Evolutionary conservation across 345 rosid species (phyloP), one percentile per base, ranked within the genome.

Genomic region (Salix brachista): DNA sequence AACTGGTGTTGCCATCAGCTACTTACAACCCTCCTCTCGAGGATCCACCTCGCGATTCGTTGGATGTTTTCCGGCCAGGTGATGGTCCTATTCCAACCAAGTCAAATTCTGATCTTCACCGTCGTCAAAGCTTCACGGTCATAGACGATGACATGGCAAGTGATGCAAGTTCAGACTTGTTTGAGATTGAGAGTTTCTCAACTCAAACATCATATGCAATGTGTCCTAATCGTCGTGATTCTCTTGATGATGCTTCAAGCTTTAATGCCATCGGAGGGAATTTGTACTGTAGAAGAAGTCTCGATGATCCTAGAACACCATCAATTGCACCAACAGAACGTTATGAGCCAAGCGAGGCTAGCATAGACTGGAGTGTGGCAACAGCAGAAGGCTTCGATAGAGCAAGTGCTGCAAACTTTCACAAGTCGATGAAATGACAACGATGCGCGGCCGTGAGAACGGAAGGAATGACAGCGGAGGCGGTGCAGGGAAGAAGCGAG

Each of bases 181-280:
- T 96, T 32, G 99, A 96, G 89, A 93, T 96, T 1, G 99, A 96
- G 85, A 96, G 99, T 85, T 89, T 96, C 82, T 88, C 99, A 21
- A 89, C 97, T 42, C 94, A 92, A 64, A 80, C 86, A 7, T 66
- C 82, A 0, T 60, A 81, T 44, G 84, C 86, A 5, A 67, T 82
- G 65, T 79, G 26, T 42, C 39, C 14, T 39, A 68, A 73, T 8
- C 79, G 82, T 23, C 74, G 90, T 7, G 89, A 90, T 78, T 90
- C 92, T 12, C 70, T 93, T 39, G 99, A 95, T 9, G 99, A 96
- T 58, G 88, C 85, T 26, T 73, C 84, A 1, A 74, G 64, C 61
- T 75, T 73, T 37, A 79, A 77, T 26, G 72, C 48, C 4, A 39
- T 44, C 13, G 71, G 75, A 19, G 69, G 81, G 11, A 1, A 21